Base-by-base conservation (phyloP, 83 land plant species). In the Diphasiastrum complanatum region DNA sequence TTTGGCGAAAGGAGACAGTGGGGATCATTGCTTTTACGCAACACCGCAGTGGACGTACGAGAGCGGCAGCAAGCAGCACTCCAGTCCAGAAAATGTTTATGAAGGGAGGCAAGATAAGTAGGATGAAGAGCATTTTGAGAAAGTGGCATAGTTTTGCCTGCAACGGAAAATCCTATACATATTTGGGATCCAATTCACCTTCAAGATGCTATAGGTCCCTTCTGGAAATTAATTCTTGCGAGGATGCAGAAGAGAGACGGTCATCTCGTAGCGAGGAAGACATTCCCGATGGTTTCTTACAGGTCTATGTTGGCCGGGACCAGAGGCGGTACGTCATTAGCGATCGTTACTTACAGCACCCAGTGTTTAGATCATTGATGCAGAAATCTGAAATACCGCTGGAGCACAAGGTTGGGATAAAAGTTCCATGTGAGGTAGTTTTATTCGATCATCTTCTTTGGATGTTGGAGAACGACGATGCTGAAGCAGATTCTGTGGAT, bases 391-490 rank as follows among this genome's bases (percentile, higher is more conserved):
- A 22, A 61, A 33, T 1, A 25, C 22, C 36, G 34, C 30, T 27
- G 23, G 63, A 38, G 38, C 63, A 33, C 26, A 48, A 31, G 28
- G 78, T 4, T 45, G 50, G 25, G 31, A 48, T 46, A 29, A 59
- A 54, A 20, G 72, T 83, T 5, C 61, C 78, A 5, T 84, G 95
- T 55, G 95, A 88, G 64, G 85, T 87, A 0, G 93, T 83, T 45
- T 57, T 87, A 60, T 89, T 89, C 68, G 90, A 89, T 61, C 95
- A 89, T 71, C 68, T 89, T 26, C 69, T 89, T 14, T 85, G 90
- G 95, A 78, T 82, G 82, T 71, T 89, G 4, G 83, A 80, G 49
- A 89, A 74, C 45, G 85, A 72, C 40, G 86, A 78, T 55, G 79
- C 84, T 1, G 29, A 75, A 56, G 48, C 70, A 12, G 86, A 82